phyloP scores from a whole-genome alignment of 257 asterid species.

The Solanum ossicruentum region DNA sequence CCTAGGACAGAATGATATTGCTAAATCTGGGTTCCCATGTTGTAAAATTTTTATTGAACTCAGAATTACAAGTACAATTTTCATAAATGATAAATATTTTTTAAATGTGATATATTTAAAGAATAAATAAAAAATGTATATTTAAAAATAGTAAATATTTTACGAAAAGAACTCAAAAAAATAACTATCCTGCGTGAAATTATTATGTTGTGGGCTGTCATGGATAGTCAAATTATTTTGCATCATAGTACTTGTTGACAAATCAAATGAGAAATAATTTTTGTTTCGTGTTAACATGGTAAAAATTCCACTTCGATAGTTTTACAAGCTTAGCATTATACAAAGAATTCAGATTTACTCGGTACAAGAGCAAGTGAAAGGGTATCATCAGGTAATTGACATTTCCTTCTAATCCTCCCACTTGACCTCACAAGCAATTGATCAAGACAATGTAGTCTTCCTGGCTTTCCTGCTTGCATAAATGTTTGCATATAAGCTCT shows the following conservation, averaged over 20 bases:
- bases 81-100: no score
- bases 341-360: background rate
- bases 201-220: background rate
- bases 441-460: constrained; percentile 2
- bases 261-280: background rate
- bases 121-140: no score
- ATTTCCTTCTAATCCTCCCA: background rate
- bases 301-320: background rate
- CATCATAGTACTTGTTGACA: background rate
- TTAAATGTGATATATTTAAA: no score
- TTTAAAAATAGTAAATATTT: no score
- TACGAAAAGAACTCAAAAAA: no score
- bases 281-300: background rate
- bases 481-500: constrained; percentile 16
- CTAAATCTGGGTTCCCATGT: no score
- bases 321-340: background rate
- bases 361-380: background rate
- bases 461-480: constrained; percentile 19
- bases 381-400: background rate
- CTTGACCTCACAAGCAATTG: background rate
- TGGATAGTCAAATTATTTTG: no score
- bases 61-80: no score
- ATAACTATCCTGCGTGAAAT: no score
- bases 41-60: no score
- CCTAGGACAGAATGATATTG: no score